Evolutionary conservation across 2,329 filamentous ascomycete genomes (phyloP).

Genomic region (Verticillium albo-atrum): DNA sequence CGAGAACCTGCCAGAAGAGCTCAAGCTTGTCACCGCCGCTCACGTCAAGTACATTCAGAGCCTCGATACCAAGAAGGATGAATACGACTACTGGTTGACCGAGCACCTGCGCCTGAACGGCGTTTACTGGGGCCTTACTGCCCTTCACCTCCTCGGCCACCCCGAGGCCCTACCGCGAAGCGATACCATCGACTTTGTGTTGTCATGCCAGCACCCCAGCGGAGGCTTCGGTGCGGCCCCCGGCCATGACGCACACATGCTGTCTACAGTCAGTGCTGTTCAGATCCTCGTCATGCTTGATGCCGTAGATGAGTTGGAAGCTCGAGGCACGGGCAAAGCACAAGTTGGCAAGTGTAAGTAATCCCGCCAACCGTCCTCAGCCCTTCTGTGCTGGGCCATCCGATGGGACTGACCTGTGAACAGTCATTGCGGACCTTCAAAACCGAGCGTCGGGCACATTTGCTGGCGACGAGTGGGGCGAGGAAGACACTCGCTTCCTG

Average conservation of each 20-base stretch:
- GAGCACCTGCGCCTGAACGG: slow-evolving; percentile 95
- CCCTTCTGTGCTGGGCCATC: not conserved
- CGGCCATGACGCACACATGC: slow-evolving; percentile 91
- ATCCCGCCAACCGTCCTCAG: not conserved
- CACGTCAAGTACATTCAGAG: slow-evolving; percentile 93
- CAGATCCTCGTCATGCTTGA: slow-evolving; percentile 87
- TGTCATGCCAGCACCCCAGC: slow-evolving; percentile 84
- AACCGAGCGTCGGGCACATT: slow-evolving; percentile 81
- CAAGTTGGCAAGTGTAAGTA: slow-evolving; percentile 75
- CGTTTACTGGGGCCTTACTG: slow-evolving; percentile 92
- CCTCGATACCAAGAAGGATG: slow-evolving; percentile 86
- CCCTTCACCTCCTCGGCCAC: slow-evolving; percentile 76
- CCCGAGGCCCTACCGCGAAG: slow-evolving; percentile 77
- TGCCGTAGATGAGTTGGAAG: slow-evolving; percentile 78
- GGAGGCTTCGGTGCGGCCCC: slow-evolving; percentile 94
- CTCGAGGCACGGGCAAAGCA: slow-evolving; percentile 61
- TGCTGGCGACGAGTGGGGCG: slow-evolving; percentile 92
- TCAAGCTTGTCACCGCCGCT: slow-evolving; percentile 44
- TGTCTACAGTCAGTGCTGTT: slow-evolving; percentile 92
- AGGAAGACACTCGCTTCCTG: slow-evolving; percentile 90
- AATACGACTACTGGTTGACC: slow-evolving; percentile 96
- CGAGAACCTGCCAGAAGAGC: slow-evolving; percentile 32
- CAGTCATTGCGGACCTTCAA: slow-evolving; percentile 78
- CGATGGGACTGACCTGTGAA: slow-evolving; percentile 12
- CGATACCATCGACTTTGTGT: slow-evolving; percentile 85